phyloP scores from a whole-genome alignment of 1,284 basidiomycete genomes.

The Termitomyces sp. region DNA sequence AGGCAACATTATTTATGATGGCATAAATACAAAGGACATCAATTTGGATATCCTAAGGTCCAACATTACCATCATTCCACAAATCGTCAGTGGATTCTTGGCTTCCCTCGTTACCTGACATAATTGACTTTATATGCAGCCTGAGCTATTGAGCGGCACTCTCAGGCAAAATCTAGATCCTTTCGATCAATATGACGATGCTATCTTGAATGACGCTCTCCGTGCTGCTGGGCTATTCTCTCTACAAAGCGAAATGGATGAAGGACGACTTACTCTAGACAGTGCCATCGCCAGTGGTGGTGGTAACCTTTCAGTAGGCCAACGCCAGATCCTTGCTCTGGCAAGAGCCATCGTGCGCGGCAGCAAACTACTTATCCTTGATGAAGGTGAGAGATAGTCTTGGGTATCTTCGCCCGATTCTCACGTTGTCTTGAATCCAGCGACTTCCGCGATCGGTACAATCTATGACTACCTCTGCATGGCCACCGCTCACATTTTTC shows the following conservation, averaged over 20 bases:
- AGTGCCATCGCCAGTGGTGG: slow-evolving; percentile 54
- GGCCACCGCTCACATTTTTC: slow-evolving; percentile 15
- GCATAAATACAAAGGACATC: slow-evolving; percentile 38
- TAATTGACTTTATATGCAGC: slow-evolving; percentile 33
- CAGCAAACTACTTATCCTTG: slow-evolving; percentile 57
- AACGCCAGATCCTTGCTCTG: slow-evolving; percentile 63
- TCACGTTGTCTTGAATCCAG: slow-evolving; percentile 21
- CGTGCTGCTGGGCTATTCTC: slow-evolving; percentile 52
- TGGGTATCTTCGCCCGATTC: not conserved
- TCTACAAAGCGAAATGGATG: slow-evolving; percentile 45
- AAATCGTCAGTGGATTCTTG: slow-evolving; percentile 34
- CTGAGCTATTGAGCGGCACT: slow-evolving; percentile 59
- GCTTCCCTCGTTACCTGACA: slow-evolving; percentile 18
- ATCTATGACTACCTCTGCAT: not conserved
- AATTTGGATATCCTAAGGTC: slow-evolving; percentile 63
- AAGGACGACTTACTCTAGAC: slow-evolving; percentile 47
- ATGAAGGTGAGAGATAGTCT: slow-evolving; percentile 41
- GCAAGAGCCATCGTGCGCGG: slow-evolving; percentile 53
- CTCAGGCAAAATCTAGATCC: slow-evolving; percentile 63
- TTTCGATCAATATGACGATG: slow-evolving; percentile 70
- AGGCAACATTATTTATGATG: slow-evolving; percentile 53
- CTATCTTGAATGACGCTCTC: slow-evolving; percentile 49
- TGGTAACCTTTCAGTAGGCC: slow-evolving; percentile 65
- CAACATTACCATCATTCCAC: slow-evolving; percentile 60
- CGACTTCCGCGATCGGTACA: slow-evolving; percentile 51